Base-by-base conservation (phyloP, 495 filamentous ascomycete species). In the Niebla homalea region DNA sequence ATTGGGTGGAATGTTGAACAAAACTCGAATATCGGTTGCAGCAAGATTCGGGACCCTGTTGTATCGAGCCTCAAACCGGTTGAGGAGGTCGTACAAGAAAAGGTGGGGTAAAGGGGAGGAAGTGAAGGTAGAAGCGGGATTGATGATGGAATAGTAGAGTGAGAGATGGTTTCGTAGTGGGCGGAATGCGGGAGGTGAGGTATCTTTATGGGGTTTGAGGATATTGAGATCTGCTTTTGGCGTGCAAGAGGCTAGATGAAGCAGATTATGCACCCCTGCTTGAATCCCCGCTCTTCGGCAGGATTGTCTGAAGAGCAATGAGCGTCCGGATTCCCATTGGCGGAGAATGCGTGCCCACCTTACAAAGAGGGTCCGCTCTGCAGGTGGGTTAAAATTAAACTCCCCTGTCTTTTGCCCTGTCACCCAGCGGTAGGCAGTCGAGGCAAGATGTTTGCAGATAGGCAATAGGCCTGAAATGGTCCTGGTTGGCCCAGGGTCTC, bases 231-330 rank as follows among this genome's bases (percentile, higher is more conserved):
- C 40, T 52, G 44, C 50, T 39, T 49, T 32, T 32, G 42, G 54
- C 47, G 45, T 56, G 57, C 49, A 50, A 16, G 49, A n/a, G n/a
- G n/a, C n/a, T n/a, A n/a, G n/a, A 48, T 48, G 57, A 51, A 59
- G 53, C 42, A 56, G 37, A 53, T 48, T 48, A 25, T 29, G 39
- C 40, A 38, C 46, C 57, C 47, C 42, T 46, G 44, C 44, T 43
- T 56, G 46, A 22, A 29, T 35, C 49, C 49, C 49, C 44, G 46
- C 42, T 48, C 16, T 42, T 32, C 29, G 29, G 29, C 29, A 12
- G 20, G 49, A 29, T 14, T 47, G 57, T 59, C 49, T 59, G 53
- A 56, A 53, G 57, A 49, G 29, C 25, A 49, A 52, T 46, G 18
- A 25, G 50, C 32, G 6, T 2, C 2, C 5, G 20, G 21, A 43